A percentile compares a stretch with the other conserved stretches of the same genome.
phyloP scores from a whole-genome alignment of 228 moss, liverwort and hornwort species.

The Sphagnum magellanicum region DNA sequence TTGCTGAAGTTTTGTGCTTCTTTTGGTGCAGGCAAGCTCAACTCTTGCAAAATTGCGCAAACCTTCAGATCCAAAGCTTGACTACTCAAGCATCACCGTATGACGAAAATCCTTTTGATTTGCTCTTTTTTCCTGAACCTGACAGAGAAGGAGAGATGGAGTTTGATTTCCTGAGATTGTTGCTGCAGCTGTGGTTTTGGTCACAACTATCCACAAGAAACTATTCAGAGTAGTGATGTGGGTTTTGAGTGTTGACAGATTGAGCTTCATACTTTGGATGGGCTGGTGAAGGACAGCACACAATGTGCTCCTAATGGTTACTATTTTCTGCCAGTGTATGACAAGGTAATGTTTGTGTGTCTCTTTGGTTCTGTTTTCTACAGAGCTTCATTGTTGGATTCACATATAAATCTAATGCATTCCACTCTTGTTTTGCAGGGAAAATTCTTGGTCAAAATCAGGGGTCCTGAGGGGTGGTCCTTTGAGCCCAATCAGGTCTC shows the following conservation, averaged over 20 bases:
- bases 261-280: slow-evolving; percentile 77
- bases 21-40: slow-evolving; percentile 44
- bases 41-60: slow-evolving; percentile 59
- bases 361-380: not conserved
- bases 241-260: slow-evolving; percentile 24
- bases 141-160: too few relatives aligned
- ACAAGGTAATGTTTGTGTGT: slow-evolving; percentile 29
- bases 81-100: slow-evolving; percentile 77
- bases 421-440: slow-evolving; percentile 31
- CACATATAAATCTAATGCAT: too few relatives aligned
- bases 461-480: slow-evolving; percentile 82
- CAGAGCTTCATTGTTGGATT: too few relatives aligned
- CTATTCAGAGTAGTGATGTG: not conserved
- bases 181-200: too few relatives aligned
- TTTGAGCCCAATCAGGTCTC: slow-evolving; percentile 66
- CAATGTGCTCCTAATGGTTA: slow-evolving; percentile 93
- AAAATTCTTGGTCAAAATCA: slow-evolving; percentile 61
- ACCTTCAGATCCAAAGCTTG: slow-evolving; percentile 66
- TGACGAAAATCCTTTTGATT: not conserved
- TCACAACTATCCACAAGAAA: not conserved
- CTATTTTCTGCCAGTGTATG: slow-evolving; percentile 86
- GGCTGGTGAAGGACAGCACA: slow-evolving; percentile 81
- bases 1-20: not conserved
- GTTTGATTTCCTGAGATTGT: too few relatives aligned
- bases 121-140: too few relatives aligned